Base-by-base conservation (phyloP, 2,329 filamentous ascomycete genomes). In the Tothia fuscella region DNA sequence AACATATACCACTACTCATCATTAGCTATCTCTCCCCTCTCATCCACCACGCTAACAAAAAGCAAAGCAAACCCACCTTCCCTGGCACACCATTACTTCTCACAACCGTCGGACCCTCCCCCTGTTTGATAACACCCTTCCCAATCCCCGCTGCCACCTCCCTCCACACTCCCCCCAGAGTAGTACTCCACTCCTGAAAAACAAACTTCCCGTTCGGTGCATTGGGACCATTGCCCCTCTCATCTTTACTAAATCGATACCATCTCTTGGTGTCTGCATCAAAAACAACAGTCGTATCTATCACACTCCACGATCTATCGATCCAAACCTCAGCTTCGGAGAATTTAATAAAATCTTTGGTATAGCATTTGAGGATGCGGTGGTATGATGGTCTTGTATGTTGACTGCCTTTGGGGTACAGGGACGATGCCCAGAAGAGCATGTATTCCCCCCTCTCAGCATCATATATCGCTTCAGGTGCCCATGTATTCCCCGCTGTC, bases 191-290 rank as follows among this genome's bases (percentile, higher is more conserved):
- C 22, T 42, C 39, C 16, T 42, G 39, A 10, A 42, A 33, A n/a
- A 42, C 26, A 31, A 36, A 42, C 21, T 42, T 42, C n/a, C 30
- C 39, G 19, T 42, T 35, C 6, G 22, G 9, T n/a, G 29, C 16
- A 6, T 26, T 26, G 24, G 20, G 17, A 35, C 16, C 16, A 12
- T 35, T 12, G 12, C 12, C 17, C 12, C 39, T 28, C 28, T 42
- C 39, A 12, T 42, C 39, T 17, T 42, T 42, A 14, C 39, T 42
- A 21, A 42, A 42, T 10, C 39, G 39, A n/a, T 42, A 42, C 14
- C 25, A 42, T 13, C 13, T 42, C 9, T 28, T 17, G 20, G 29
- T 16, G 14, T 26, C 10, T 6, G 24, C 19, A 31, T 42, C 39
- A 20, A 7, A 14, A 13, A 42, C 39, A 7, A 42, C 22, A 12